These are phyloP conservation scores for Amauroascus verrucosus DNA, from an alignment of 2,329 filamentous ascomycete genomes.

Conservation along the genomic window DNA sequence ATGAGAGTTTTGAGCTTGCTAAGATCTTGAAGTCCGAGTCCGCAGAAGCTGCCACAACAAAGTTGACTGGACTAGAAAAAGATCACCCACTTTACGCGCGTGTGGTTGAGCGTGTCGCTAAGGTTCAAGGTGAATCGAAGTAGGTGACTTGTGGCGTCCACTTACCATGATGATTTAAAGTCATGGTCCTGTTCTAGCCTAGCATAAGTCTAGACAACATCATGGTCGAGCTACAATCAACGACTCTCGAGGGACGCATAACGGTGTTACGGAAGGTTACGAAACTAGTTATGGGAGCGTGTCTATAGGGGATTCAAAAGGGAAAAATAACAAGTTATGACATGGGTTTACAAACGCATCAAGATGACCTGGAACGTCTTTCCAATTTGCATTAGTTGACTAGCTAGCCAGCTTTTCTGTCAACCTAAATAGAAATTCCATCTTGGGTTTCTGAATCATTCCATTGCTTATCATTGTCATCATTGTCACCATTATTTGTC, in stretches of 20 bases:
- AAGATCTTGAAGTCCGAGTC: conserved; percentile 68
- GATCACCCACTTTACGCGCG: conserved; percentile 66
- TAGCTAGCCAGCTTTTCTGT: neutral
- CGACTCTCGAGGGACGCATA: neutral
- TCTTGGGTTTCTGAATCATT: neutral
- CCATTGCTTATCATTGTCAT: neutral
- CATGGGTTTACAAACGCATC: neutral
- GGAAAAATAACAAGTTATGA: neutral
- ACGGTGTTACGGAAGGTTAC: conserved; percentile 5
- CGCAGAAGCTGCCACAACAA: conserved; percentile 63
- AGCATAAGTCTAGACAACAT: neutral
- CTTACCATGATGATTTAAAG: neutral
- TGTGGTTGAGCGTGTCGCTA: conserved; percentile 67
- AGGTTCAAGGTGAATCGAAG: conserved; percentile 55
- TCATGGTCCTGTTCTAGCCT: neutral
- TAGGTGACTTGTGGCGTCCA: conserved; percentile 18
- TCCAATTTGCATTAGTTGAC: neutral
- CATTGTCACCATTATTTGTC: too few relatives aligned
- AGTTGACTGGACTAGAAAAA: conserved; percentile 71
- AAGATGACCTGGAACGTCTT: neutral
- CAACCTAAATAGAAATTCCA: neutral
- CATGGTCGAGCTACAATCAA: neutral
- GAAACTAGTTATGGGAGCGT: conserved; percentile 6
- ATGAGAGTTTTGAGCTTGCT: conserved; percentile 77
- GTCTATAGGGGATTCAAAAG: neutral